Percentiles rank a stretch among this genome's conserved stretches.
Evolutionary conservation across 2,329 filamentous ascomycete species (phyloP).

Genomic region (Ophiostoma fasciatum): DNA sequence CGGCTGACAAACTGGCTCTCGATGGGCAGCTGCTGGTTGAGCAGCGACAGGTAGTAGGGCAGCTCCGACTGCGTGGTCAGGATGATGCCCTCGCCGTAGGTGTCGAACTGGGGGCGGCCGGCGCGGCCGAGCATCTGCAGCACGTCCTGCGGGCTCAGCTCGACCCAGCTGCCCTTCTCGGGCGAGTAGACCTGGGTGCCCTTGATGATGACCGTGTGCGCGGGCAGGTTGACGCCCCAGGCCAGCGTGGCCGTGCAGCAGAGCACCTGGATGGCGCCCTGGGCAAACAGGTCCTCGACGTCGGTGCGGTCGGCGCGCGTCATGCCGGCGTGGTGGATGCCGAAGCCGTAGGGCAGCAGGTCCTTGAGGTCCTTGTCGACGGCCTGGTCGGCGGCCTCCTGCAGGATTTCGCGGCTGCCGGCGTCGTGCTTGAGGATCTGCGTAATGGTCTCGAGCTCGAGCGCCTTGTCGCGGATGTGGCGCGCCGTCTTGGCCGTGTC

Average conservation of each 20-base stretch:
- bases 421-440: slow-evolving; percentile 90
- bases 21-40: slow-evolving; percentile 95
- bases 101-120: slow-evolving; percentile 90
- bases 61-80: slow-evolving; percentile 92
- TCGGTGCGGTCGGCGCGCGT: slow-evolving; percentile 86
- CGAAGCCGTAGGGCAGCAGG: slow-evolving; percentile 86
- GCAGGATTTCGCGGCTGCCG: slow-evolving; percentile 75
- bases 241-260: slow-evolving; percentile 96
- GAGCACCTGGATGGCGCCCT: slow-evolving; percentile 83
- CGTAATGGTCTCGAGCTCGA: slow-evolving; percentile 95
- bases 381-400: slow-evolving; percentile 69
- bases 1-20: slow-evolving; percentile 92
- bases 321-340: slow-evolving; percentile 98
- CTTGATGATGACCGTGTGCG: slow-evolving; percentile 98
- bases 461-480: slow-evolving; percentile 88
- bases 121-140: slow-evolving; percentile 97
- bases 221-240: slow-evolving; percentile 97
- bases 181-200: slow-evolving; percentile 96
- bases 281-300: slow-evolving; percentile 86
- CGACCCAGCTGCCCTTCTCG: slow-evolving; percentile 97
- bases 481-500: slow-evolving; percentile 96
- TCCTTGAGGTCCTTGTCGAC: slow-evolving; percentile 85
- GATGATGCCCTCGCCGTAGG: slow-evolving; percentile 96
- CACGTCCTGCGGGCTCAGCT: slow-evolving; percentile 92
- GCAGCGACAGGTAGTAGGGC: slow-evolving; percentile 88